Evolutionary conservation across 1,284 basidiomycete genomes (phyloP), one percentile per base, ranked within the genome.

Genomic region (Kalmanozyma brasiliensis): DNA sequence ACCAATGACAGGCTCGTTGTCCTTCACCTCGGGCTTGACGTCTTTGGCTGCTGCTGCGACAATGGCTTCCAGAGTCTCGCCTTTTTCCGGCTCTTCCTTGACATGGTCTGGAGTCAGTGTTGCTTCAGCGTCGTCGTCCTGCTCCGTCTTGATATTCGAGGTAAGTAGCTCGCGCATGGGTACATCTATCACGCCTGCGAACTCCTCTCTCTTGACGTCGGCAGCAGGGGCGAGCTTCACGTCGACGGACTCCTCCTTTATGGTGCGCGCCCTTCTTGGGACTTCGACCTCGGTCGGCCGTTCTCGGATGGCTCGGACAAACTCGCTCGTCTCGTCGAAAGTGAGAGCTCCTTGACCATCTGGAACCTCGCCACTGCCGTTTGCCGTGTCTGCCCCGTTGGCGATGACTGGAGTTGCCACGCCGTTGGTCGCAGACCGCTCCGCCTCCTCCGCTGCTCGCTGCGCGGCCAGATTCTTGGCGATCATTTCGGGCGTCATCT

Each of bases 291-390:
- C 88, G 0, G 73, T 87, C 0, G 67, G 60, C 4, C 72, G 52
- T 23, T 71, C 56, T n/a, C 89, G 88, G 68, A 99, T 93, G 35
- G 91, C 89, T 14, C 94, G 89, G 22, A 98, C 92, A 75, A 99
- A 99, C 82, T 98, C 94, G 16, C 93, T 93, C 0, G 96, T 98
- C 75, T 97, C 94, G 80, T 98, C 95, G 62, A 99, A 94, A 0
- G 91, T 91, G 30, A 99, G 85, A 36, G 45, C 77, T 35, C 41
- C 60, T 22, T 60, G 62, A 10, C 24, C 66, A 23, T 20, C 49
- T 9, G 29, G 48, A 8, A 41, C 51, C n/a, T 49, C 47, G 0
- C 36, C 38, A 11, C 20, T 40, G 8, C 38, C 43, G 8, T 16
- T 23, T 8, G 20, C 20, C 17, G 47, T 2, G 4, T 19, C 30